phyloP scores from a whole-genome alignment of 208 protist species.

The Trypanosoma mega region DNA sequence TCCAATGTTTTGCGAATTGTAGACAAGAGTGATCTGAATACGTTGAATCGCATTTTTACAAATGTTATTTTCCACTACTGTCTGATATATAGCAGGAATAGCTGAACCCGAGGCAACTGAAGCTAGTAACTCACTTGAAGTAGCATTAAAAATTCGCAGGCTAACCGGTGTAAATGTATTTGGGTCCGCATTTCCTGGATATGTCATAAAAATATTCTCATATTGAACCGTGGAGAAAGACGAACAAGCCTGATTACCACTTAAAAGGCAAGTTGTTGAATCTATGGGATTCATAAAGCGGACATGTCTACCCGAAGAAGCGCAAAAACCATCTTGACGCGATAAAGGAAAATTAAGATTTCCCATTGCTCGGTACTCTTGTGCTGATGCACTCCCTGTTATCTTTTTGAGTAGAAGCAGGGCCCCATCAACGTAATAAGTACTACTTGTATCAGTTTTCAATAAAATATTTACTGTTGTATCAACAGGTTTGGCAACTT shows the following conservation, averaged over 20 bases:
- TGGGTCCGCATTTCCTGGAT: slow-evolving; percentile 13
- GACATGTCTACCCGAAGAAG: slow-evolving; percentile 24
- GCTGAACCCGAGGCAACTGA: slow-evolving; percentile 25
- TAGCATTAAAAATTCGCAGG: slow-evolving; percentile 33
- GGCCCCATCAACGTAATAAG: slow-evolving; percentile 13
- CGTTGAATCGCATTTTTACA: slow-evolving; percentile 55
- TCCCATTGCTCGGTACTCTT: slow-evolving; percentile 34
- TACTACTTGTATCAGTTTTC: neutral
- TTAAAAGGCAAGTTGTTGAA: slow-evolving; percentile 44
- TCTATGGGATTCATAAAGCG: slow-evolving; percentile 58
- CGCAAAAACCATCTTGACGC: slow-evolving; percentile 45
- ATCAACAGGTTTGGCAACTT: slow-evolving; percentile 29
- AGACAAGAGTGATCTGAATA: slow-evolving; percentile 32
- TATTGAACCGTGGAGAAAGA: slow-evolving; percentile 39
- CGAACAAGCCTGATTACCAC: slow-evolving; percentile 40
- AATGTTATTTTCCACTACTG: slow-evolving; percentile 26
- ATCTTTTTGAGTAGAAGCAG: slow-evolving; percentile 16
- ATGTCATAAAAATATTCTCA: slow-evolving; percentile 50
- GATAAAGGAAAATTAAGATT: slow-evolving; percentile 39
- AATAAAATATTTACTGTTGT: neutral
- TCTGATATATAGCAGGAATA: slow-evolving; percentile 27
- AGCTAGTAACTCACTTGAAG: slow-evolving; percentile 28
- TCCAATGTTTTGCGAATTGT: slow-evolving; percentile 31
- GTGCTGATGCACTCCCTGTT: neutral
- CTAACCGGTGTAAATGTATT: slow-evolving; percentile 29